These are phyloP conservation scores for Globisporangium radiosum DNA, from an alignment of 352 stramenopile species.

Conservation along the genomic window DNA sequence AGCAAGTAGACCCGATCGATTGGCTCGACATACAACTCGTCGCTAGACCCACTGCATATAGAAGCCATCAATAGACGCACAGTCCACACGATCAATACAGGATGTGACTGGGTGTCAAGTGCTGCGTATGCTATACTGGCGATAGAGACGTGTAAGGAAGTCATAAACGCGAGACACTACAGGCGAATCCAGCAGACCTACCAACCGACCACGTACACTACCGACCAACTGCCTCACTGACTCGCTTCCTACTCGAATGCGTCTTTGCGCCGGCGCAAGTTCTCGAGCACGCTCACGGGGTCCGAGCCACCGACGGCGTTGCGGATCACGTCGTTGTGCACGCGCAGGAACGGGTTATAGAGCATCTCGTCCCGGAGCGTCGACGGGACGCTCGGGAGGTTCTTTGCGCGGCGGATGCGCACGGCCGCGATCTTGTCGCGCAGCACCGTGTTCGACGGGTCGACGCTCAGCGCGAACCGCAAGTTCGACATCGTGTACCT, in stretches of 20 bases:
- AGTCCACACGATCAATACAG: too few species aligned
- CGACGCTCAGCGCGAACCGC: conserved; percentile 90
- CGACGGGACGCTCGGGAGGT: conserved; percentile 89
- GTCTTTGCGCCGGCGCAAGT: conserved; percentile 73
- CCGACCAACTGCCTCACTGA: too few species aligned
- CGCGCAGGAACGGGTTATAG: conserved; percentile 83
- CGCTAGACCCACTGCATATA: too few species aligned
- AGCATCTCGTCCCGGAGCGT: conserved; percentile 84
- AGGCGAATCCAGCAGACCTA: too few species aligned
- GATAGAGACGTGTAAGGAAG: too few species aligned
- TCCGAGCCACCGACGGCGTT: conserved; percentile 74
- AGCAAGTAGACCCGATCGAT: too few species aligned
- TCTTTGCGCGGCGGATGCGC: conserved; percentile 70
- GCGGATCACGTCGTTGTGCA: conserved; percentile 79
- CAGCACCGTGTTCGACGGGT: conserved; percentile 87
- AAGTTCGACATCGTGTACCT: conserved; percentile 92
- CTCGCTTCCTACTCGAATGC: conserved; percentile 40
- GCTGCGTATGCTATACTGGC: too few species aligned
- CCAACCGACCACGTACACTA: too few species aligned
- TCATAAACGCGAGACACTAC: background rate
- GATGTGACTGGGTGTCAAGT: too few species aligned
- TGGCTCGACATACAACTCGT: too few species aligned
- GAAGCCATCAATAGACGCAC: too few species aligned
- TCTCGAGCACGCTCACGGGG: conserved; percentile 73
- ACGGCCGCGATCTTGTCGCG: conserved; percentile 82